Evolutionary conservation across 176 grass and related monocot species (phyloP), one percentile per base, ranked within the genome.

Genomic region (Chrysopogon serrulatus): DNA sequence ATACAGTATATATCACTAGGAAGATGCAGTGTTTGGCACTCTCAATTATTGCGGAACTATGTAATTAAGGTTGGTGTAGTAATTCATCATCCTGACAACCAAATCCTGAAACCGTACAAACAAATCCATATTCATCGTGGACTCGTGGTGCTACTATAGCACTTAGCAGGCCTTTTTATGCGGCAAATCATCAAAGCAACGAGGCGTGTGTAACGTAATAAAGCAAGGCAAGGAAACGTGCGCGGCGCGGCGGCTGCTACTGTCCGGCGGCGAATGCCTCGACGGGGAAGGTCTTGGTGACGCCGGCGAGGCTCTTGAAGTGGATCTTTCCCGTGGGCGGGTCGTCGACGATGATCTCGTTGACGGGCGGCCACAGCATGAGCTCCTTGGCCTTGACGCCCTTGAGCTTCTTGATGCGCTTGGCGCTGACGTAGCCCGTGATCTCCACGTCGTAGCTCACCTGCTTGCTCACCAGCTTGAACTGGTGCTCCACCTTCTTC

Each of bases 351-450:
- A 35, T 62, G 81, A 97, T 94, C 81, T 94, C 87, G 84, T 90
- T 89, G 60, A 99, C 85, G 1, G 91, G 85, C 5, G 90, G 87
- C 93, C 90, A 99, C 21, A 99, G 68, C 68, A 99, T 84, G 75
- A 99, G 70, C 90, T 97, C 94, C 89, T 92, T 97, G 68, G 91
- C 90, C 86, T 92, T 92, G 84, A 94, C 95, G 26, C 92, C 95
- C 78, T 87, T 94, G 63, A 92, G 86, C 82, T 91, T 94, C 81
- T 88, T 92, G 84, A 97, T 94, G 78, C 79, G 47, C 24, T 40
- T 81, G 53, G 84, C 34, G 36, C 59, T 34, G 32, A 96, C 77
- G 83, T 86, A 94, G 0, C 96, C 91, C 12, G 64, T 74, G 89
- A 94, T 76, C 77, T 90, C 81, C 14, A 71, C 66, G 82, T 92